Conservation (phyloP, 768 basidiomycete genomes). For the Boletus huronensis region DNA sequence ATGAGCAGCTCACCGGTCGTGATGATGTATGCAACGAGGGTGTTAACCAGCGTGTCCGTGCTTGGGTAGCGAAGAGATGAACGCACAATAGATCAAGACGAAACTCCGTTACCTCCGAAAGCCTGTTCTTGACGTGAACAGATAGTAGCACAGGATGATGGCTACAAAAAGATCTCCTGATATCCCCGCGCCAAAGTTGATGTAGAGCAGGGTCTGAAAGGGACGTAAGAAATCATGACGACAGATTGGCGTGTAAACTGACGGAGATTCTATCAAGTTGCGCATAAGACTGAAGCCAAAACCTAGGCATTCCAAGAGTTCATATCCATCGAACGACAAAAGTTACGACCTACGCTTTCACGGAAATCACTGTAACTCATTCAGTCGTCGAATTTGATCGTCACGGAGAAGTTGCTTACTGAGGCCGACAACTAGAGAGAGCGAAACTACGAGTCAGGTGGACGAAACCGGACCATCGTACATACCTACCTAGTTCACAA, state of each 20-base stretch:
- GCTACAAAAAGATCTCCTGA: constrained; percentile 52
- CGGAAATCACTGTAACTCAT: constrained; percentile 41
- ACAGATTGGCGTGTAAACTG: constrained; percentile 4
- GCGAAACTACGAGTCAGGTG: background rate
- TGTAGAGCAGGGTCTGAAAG: constrained; percentile 45
- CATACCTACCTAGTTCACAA: constrained; percentile 43
- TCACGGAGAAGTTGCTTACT: background rate
- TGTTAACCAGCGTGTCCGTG: constrained; percentile 46
- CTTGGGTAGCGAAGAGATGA: constrained; percentile 25
- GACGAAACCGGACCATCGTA: background rate
- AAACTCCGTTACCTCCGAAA: constrained; percentile 38
- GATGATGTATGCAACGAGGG: constrained; percentile 48
- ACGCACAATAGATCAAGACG: background rate
- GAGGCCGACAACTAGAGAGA: constrained; percentile 9
- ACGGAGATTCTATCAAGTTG: constrained; percentile 42
- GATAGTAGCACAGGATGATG: constrained; percentile 43
- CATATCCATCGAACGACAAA: background rate
- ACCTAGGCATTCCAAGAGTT: constrained; percentile 28
- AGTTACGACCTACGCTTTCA: constrained; percentile 41
- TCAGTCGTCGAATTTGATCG: background rate
- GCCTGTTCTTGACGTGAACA: constrained; percentile 48
- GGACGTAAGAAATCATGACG: background rate
- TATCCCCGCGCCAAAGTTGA: constrained; percentile 48
- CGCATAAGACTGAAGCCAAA: constrained; percentile 33
- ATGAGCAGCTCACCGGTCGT: constrained; percentile 43